Conservation (phyloP, 2,329 filamentous ascomycete genomes). For the Aureobasidium zeae region DNA sequence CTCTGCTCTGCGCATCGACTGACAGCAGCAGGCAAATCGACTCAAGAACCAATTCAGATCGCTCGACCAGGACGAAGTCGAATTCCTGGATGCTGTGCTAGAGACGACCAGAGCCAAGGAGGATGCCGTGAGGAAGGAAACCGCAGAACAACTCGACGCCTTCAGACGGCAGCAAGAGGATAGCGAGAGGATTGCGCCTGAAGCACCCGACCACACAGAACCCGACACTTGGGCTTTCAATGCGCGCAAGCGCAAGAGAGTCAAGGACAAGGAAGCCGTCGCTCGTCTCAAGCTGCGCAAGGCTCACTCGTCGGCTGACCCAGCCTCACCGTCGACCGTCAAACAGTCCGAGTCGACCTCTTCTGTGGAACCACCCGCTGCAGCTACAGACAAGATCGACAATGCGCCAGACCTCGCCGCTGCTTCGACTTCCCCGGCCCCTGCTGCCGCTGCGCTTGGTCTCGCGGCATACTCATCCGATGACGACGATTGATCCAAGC, state of each 20-base stretch:
- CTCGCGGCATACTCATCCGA: constrained; percentile 14
- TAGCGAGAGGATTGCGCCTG: constrained; percentile 42
- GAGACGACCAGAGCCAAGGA: constrained; percentile 50
- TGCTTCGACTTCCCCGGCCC: constrained; percentile 3
- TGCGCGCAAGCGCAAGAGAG: constrained; percentile 45
- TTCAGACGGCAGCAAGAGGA: constrained; percentile 53
- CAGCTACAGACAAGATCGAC: background rate
- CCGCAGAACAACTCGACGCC: constrained; percentile 47
- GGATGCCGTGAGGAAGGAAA: constrained; percentile 48
- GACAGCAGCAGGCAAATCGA: constrained; percentile 37
- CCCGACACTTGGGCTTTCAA: constrained; percentile 42
- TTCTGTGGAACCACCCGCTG: constrained; percentile 3
- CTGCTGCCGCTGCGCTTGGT: constrained; percentile 11
- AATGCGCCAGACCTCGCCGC: constrained; percentile 1
- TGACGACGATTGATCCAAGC: constrained; percentile 13
- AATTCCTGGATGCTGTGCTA: constrained; percentile 56
- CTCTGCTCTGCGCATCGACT: background rate
- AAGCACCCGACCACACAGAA: constrained; percentile 25
- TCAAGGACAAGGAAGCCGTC: constrained; percentile 29
- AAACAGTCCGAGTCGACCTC: constrained; percentile 1
- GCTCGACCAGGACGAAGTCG: constrained; percentile 69
- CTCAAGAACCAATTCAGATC: constrained; percentile 69
- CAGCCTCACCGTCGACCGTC: background rate
- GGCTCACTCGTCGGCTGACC: constrained; percentile 22
- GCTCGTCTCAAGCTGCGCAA: constrained; percentile 39